Percentiles rank a stretch among this genome's conserved stretches.
phyloP scores from a whole-genome alignment of 176 grass and related monocot species.

The Elymus sibiricus region DNA sequence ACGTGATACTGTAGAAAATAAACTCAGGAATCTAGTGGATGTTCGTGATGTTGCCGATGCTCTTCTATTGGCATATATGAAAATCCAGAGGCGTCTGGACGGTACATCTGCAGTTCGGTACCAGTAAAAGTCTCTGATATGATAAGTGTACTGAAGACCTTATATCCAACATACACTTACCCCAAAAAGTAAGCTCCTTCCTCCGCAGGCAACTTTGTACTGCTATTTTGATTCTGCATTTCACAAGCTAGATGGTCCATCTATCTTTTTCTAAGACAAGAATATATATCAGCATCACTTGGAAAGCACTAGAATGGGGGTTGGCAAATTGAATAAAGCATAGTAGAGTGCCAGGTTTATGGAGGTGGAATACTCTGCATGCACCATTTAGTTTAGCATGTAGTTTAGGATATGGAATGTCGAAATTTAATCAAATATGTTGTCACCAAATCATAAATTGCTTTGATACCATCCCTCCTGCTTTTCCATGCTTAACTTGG shows the following conservation, averaged over 20 bases:
- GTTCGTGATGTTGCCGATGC: constrained; percentile 45
- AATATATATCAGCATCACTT: neutral
- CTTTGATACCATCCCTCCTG: neutral
- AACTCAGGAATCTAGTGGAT: constrained; percentile 33
- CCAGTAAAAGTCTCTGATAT: constrained; percentile 42
- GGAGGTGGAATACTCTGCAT: neutral
- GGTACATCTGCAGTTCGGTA: constrained; percentile 42
- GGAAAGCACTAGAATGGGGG: neutral
- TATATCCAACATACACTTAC: constrained; percentile 40
- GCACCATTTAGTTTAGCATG: neutral
- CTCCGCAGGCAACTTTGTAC: neutral
- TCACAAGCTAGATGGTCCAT: neutral
- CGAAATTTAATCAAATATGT: neutral
- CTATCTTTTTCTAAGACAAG: neutral
- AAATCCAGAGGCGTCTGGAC: constrained; percentile 35
- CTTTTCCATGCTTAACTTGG: neutral
- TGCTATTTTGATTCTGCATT: neutral
- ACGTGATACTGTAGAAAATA: constrained; percentile 30
- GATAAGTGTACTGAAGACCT: constrained; percentile 32
- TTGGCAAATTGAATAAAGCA: neutral
- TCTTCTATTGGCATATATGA: constrained; percentile 45
- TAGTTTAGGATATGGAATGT: neutral
- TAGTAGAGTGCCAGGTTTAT: neutral
- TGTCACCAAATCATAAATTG: neutral
- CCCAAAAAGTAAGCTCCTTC: constrained; percentile 37